Evolutionary conservation across 1,139 yeast species (phyloP), one percentile per base, ranked within the genome.

Genomic region (Nakaseomyces delphensis): DNA sequence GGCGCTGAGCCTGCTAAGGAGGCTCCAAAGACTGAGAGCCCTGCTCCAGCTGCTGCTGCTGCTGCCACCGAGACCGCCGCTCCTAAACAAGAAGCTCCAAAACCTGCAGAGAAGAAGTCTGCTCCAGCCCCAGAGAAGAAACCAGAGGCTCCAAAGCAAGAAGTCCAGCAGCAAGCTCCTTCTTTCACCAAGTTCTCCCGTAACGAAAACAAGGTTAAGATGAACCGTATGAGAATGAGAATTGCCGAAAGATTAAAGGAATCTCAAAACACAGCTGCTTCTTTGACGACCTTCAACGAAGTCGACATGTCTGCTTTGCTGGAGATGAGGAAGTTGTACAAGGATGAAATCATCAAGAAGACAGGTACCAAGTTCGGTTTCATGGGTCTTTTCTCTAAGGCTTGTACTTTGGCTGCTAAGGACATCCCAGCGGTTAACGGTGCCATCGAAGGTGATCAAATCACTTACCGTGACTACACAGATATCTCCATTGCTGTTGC

Each of bases 171-270:
- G 40, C 62, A 67, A 37, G 64, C 73, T 33, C 44, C 52, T 19
- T 61, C 77, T 32, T 71, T 77, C 59, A 81, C 84, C 47, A 66
- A 75, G 42, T 83, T 83, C 64, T 74, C 87, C 46, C 83, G 98
- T 72, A 70, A 73, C 50, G 97, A 91, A 70, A 85, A 81, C 66
- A 77, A 89, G 66, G 95, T 93, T 54, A 91, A 91, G 74, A 91
- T 91, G 98, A 91, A 89, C 80, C 85, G 99, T 74, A 93, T 91
- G 98, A 84, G 99, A 73, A 71, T 85, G 69, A 85, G 99, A 77
- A 93, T 93, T 55, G 96, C 98, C 46, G 97, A 93, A 74, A 86
- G 99, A 71, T 83, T 91, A 65, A 91, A 91, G 84, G 97, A 93
- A 73, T 84, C 97, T 31, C 99, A 91, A 71, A 91, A 91, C 74